Base-by-base conservation (phyloP, 1,284 basidiomycete species). In the Phellinidium pouzarii region DNA sequence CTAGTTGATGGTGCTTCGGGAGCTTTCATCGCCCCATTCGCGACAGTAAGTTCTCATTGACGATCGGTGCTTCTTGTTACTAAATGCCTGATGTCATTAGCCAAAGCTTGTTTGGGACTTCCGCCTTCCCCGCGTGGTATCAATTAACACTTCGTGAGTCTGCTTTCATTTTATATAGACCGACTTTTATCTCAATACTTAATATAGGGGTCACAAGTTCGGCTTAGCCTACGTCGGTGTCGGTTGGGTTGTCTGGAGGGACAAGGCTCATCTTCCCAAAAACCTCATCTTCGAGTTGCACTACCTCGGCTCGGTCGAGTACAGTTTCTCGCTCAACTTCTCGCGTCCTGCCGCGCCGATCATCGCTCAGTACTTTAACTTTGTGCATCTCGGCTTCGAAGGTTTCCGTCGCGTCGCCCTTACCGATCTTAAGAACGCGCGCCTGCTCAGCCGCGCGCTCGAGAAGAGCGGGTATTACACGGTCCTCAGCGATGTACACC, bases 241-340 rank as follows among this genome's bases (percentile, higher is more conserved):
- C 22, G 93, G 92, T 31, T 93, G 89, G 87, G 78, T 93, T 40
- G 69, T 94, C 58, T 94, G 88, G 88, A 76, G 27, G 12, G 79
- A 84, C 61, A 82, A 85, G 66, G 70, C 78, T 44, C 78, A 78
- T 65, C 78, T 94, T 12, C 90, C 90, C 1, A 90, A 92, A 65
- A 90, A 93, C 57, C 80, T 94, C 57, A 87, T 96, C 59, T 97
- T 98, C 64, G 94, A 97, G 68, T 78, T 97, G 19, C 92, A 94
- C 67, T 93, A 91, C 66, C 72, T 82, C 25, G 79, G 70, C 12
- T 71, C 69, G 0, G 73, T 78, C 52, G 79, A 82, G 61, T 80
- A 80, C 63, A 75, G 85, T 0, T 97, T 94, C 75, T 94, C 92
- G 22, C 78, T 97, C 64, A 97, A 98, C 74, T 98, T 98, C 68